Percentiles rank a stretch among this genome's conserved stretches.
Evolutionary conservation across 441 rosid genomes (phyloP).

Genomic region (Eruca vesicaria): DNA sequence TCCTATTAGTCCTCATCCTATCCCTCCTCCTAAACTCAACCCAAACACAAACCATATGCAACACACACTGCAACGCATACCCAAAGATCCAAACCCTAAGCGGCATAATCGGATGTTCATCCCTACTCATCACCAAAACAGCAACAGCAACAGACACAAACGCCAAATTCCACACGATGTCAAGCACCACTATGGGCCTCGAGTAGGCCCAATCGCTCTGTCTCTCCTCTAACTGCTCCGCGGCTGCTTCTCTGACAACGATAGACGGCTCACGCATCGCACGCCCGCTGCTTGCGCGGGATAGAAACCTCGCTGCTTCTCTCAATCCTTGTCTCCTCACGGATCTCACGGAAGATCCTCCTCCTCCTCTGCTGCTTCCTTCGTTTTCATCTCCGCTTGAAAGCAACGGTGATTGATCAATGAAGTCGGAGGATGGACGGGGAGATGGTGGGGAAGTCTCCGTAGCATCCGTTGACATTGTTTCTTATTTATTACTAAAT

Average conservation of each 20-base stretch:
- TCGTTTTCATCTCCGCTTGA: constrained; percentile 36
- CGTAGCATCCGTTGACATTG: constrained; percentile 37
- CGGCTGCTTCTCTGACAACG: constrained; percentile 91
- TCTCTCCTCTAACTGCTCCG: constrained; percentile 98
- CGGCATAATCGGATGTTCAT: constrained; percentile 70
- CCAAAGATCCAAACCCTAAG: constrained; percentile 82
- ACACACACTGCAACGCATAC: constrained; percentile 73
- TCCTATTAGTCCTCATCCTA: constrained; percentile 40
- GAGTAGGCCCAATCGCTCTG: constrained; percentile 99
- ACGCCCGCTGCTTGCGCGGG: constrained; percentile 87
- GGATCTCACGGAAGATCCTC: constrained; percentile 40
- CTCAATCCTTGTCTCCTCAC: constrained; percentile 64
- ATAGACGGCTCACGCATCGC: constrained; percentile 93
- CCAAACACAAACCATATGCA: constrained; percentile 85
- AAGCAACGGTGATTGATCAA: constrained; percentile 61
- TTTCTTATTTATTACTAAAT: too few relatives aligned
- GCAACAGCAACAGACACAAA: constrained; percentile 71
- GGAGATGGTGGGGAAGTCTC: neutral
- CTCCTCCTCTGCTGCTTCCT: constrained; percentile 4
- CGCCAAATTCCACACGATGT: constrained; percentile 80
- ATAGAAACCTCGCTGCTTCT: constrained; percentile 83
- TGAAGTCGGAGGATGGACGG: constrained; percentile 22
- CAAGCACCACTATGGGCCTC: constrained; percentile 93
- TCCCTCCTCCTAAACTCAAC: constrained; percentile 78
- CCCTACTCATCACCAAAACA: constrained; percentile 61